Evolutionary conservation across 148 eudicot species (phyloP), one percentile per base, ranked within the genome.

Genomic region (Talinum fruticosum): DNA sequence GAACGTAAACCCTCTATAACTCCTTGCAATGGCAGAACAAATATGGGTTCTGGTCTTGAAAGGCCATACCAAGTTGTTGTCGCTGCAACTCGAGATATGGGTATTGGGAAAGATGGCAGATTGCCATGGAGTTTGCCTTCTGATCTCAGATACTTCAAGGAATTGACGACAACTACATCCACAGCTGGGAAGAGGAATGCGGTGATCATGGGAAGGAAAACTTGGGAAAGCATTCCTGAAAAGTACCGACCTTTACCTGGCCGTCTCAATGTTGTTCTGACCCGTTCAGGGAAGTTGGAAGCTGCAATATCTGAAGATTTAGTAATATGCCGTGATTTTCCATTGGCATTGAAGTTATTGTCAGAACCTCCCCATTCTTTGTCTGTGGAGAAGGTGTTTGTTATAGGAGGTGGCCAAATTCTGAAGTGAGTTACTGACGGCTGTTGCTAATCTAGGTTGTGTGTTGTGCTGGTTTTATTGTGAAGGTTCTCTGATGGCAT

Each of bases 91-190:
- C 87, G 79, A 41, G 84, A 85, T 19, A 90, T 94, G 97, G 98
- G 98, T 66, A 92, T 94, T 35, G 95, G 97, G 18, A 94, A 90
- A 76, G 93, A 94, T 83, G 97, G 97, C 57, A 90, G 83, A 72
- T 77, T 94, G 83, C 98, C 98, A 2, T 94, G 98, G 98, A 89
- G 59, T 26, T 83, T 94, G 86, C 97, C 97, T 4, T 82, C 90
- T 41, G 97, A 94, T 78, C 88, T 90, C 69, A 90, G 85, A 71
- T 87, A 84, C 87, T 92, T 94, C 85, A 90, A 94, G 84, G 89
- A 92, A 79, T 73, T 94, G 38, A 94, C 98, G 26, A 10, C 79
- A 61, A 82, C 81, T 10, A 89, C 97, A 62, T 79, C 86, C 34
- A 91, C 82, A 83, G 84, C 89, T 74, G 78, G 75, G 30, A 94